Base-by-base conservation (phyloP, 1,284 basidiomycete genomes). In the Microbotryomycetes sp. region DNA sequence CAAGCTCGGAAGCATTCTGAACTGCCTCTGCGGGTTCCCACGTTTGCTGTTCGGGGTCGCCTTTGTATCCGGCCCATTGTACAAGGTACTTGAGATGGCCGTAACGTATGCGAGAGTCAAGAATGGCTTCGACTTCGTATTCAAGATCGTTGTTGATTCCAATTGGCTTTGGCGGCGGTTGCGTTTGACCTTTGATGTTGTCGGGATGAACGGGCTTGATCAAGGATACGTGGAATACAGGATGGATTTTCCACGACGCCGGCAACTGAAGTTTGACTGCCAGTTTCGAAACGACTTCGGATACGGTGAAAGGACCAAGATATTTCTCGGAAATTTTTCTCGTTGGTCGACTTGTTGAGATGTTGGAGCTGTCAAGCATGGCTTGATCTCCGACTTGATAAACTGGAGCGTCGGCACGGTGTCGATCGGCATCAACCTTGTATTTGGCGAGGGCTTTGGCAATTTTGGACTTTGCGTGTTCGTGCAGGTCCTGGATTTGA, bases 161-260 rank as follows among this genome's bases (percentile, higher is more conserved):
- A 16, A 75, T 61, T 1, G 71, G 70, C 11, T 65, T 69, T 0
- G 74, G 74, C 65, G 61, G 72, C 56, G 52, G 71, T 65, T 58
- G 73, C 60, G 30, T 64, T 52, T 47, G 70, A 13, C 57, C 60
- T 2, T 60, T 59, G 52, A 67, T 53, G 4, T 24, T 47, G 27
- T 68, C 73, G 67, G 64, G 66, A 41, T 54, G 24, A 27, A 58
- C 68, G 27, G 77, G 77, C 65, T 78, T 72, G 3, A 80, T 74
- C 18, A 76, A 73, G 1, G 74, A 76, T 28, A 76, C 71, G 62
- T 80, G 74, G 71, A 80, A 80, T 11, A 80, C 76, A 6, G 75
- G 74, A 61, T 80, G 77, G 3, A 79, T 67, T 60, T 65, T 73
- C 57, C 7, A 65, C 30, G 4, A 52, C 21, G 2, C 61, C 0